Evolutionary conservation across 352 stramenopile genomes (phyloP).

Genomic region (Aphanomyces cochlioides): DNA sequence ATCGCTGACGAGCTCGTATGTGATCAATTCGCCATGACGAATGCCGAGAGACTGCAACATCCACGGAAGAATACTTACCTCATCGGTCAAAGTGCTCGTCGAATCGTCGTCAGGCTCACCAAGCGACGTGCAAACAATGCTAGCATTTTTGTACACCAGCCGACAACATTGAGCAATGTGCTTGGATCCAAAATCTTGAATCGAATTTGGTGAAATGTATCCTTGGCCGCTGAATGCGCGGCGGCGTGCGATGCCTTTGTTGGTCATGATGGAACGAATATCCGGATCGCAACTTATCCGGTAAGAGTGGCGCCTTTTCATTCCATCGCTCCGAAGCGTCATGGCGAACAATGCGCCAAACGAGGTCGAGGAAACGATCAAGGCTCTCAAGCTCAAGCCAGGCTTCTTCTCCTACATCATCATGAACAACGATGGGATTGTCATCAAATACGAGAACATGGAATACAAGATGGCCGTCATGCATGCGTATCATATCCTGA

Average conservation of each 20-base stretch:
- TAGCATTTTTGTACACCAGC: neutral
- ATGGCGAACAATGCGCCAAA: constrained; percentile 81
- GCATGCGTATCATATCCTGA: constrained; percentile 88
- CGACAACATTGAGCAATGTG: neutral
- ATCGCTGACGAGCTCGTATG: constrained; percentile 16
- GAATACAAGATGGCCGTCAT: constrained; percentile 89
- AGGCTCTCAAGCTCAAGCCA: constrained; percentile 88
- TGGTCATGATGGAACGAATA: neutral
- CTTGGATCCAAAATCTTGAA: neutral
- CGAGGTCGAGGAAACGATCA: constrained; percentile 90
- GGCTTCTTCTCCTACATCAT: constrained; percentile 88
- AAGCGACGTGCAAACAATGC: constrained; percentile 3
- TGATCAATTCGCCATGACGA: constrained; percentile 21
- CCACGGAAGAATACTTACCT: constrained; percentile 47
- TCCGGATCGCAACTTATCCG: neutral
- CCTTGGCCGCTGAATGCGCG: constrained; percentile 23
- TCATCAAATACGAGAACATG: constrained; percentile 91
- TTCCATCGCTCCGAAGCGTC: too few species aligned
- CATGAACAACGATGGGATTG: constrained; percentile 92
- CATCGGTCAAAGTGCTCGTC: constrained; percentile 12
- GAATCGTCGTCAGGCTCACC: neutral
- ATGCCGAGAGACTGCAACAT: constrained; percentile 38
- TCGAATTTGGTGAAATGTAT: constrained; percentile 5
- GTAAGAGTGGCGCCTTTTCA: constrained; percentile 10
- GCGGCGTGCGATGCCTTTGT: neutral